A percentile compares a stretch with the other conserved stretches of the same genome.
phyloP scores from a whole-genome alignment of 106 monocot species.

The Cymbidium sinense region DNA sequence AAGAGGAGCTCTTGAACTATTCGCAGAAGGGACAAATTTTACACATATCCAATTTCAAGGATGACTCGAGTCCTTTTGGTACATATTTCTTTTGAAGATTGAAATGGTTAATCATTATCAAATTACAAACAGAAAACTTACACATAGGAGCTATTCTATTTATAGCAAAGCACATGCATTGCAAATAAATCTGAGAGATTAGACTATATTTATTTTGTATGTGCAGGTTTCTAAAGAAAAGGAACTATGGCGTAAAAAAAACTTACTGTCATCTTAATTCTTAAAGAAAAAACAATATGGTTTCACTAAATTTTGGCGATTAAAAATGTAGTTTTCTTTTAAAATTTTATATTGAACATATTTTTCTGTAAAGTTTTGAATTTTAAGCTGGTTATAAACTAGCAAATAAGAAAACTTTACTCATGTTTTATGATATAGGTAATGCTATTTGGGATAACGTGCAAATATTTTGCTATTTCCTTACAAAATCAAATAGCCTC shows the following conservation, averaged over 20 bases:
- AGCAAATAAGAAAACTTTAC: not conserved
- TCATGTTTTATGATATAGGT: not conserved
- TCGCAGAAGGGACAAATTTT: slow-evolving; percentile 43
- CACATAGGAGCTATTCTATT: not conserved
- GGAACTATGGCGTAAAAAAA: not conserved
- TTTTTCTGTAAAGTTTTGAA: not conserved
- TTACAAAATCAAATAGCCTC: not conserved
- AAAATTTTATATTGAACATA: not conserved
- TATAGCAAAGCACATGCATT: not conserved
- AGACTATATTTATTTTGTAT: not conserved
- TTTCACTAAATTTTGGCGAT: not conserved
- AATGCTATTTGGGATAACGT: not conserved
- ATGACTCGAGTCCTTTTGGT: slow-evolving; percentile 69
- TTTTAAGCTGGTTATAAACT: not conserved
- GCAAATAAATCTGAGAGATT: not conserved
- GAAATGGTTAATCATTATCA: not conserved
- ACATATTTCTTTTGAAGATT: not conserved
- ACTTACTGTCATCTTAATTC: not conserved
- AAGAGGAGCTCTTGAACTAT: slow-evolving; percentile 52
- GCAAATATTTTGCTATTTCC: not conserved
- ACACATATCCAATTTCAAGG: slow-evolving; percentile 68
- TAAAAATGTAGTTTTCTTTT: not conserved
- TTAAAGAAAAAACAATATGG: not conserved
- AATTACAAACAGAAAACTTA: not conserved
- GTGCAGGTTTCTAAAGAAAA: not conserved